phyloP scores from a whole-genome alignment of 331 rosid species.

The Phaseolus coccineus region DNA sequence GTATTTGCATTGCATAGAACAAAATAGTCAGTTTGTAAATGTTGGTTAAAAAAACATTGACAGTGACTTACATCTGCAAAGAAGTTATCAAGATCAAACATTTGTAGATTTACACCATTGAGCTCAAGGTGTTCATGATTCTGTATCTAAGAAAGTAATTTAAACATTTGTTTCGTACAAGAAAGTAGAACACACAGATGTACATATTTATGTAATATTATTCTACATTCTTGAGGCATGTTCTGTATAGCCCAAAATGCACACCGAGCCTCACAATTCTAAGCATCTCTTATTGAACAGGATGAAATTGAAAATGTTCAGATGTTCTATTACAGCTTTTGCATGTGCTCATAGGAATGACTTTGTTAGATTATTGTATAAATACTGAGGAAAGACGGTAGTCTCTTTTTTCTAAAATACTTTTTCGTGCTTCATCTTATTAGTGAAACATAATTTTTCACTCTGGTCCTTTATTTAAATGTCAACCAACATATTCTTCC shows the following conservation, averaged over 20 bases:
- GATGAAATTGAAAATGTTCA: neutral
- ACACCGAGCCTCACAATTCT: neutral
- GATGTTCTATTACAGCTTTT: neutral
- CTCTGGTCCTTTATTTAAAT: too few species aligned
- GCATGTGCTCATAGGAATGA: neutral
- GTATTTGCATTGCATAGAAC: neutral
- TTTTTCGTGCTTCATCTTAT: too few species aligned
- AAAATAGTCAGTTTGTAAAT: constrained; percentile 29
- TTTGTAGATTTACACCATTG: constrained; percentile 38
- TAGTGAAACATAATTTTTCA: too few species aligned
- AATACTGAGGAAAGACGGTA: too few species aligned
- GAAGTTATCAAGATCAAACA: constrained; percentile 25
- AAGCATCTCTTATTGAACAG: neutral
- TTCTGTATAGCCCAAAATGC: neutral
- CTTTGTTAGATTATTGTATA: too few species aligned
- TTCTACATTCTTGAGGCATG: neutral
- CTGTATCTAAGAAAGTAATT: constrained; percentile 39
- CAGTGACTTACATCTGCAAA: constrained; percentile 16
- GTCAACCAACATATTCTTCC: too few species aligned
- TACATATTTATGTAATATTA: constrained; percentile 1
- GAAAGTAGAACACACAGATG: constrained; percentile 23
- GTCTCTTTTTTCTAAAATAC: too few species aligned
- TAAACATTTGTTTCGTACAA: constrained; percentile 39
- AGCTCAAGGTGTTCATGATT: constrained; percentile 37
- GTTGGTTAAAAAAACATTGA: constrained; percentile 33